Conservation (phyloP, 306 rosid genomes). For the Acacia crassicarpa region DNA sequence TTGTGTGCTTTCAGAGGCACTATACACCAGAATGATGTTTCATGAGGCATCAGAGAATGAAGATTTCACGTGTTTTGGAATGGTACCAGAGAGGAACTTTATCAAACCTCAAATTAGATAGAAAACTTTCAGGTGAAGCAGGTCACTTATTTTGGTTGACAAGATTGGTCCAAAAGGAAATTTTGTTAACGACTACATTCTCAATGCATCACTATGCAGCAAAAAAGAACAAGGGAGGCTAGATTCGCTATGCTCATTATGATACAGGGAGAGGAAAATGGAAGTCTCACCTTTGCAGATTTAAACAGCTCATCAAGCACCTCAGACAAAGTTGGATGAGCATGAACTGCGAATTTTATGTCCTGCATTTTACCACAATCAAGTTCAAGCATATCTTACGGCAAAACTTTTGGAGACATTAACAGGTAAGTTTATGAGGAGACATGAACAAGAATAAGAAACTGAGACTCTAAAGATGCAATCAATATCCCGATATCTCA, state of each 20-base stretch:
- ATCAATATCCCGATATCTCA: background rate
- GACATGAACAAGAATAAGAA: background rate
- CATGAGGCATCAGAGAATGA: background rate
- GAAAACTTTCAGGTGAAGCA: background rate
- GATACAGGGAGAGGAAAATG: background rate
- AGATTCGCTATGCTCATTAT: background rate
- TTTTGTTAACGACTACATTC: background rate
- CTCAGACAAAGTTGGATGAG: conserved; percentile 89
- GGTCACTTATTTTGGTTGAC: background rate
- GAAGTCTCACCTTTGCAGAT: conserved; percentile 71
- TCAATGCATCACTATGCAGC: background rate
- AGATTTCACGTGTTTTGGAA: background rate
- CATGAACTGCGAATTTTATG: conserved; percentile 74
- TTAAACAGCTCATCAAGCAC: conserved; percentile 82
- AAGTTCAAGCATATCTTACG: background rate
- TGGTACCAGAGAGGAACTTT: background rate
- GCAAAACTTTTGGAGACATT: background rate
- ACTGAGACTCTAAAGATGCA: background rate
- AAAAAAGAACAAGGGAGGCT: background rate
- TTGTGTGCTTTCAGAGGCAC: background rate
- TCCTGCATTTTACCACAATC: conserved; percentile 52
- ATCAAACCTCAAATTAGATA: background rate
- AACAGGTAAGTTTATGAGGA: conserved; percentile 7
- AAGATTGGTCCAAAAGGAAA: background rate
- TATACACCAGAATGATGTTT: background rate